A percentile compares a stretch with the other conserved stretches of the same genome.
Evolutionary conservation across 108 stramenopile genomes (phyloP).

Genomic region (Asterionellopsis glacialis): DNA sequence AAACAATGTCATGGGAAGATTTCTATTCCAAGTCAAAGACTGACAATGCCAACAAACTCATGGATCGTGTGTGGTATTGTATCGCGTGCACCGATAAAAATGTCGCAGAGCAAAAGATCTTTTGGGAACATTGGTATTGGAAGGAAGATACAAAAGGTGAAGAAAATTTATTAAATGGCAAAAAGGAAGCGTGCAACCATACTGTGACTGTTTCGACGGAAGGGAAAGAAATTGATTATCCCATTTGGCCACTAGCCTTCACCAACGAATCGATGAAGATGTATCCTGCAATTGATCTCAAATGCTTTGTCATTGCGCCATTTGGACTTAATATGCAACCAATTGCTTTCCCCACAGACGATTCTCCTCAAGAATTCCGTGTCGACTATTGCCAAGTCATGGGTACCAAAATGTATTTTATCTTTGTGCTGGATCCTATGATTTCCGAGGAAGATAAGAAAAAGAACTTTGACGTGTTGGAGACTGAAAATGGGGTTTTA

Average conservation of each 20-base stretch:
- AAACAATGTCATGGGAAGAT: conserved; percentile 6
- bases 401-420: conserved; percentile 11
- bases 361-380: conserved; percentile 5
- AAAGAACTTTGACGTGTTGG: conserved; percentile 1
- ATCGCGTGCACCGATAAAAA: not conserved
- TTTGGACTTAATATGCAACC: not conserved
- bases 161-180: not conserved
- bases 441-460: conserved; percentile 9
- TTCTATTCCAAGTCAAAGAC: conserved; percentile 6
- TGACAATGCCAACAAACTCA: conserved; percentile 15
- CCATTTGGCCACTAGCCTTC: conserved; percentile 8
- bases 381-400: conserved; percentile 4
- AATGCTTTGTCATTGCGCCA: conserved; percentile 10
- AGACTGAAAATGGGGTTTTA: conserved; percentile 1
- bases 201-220: conserved; percentile 1
- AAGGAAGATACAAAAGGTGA: conserved; percentile 1
- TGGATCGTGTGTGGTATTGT: conserved; percentile 16
- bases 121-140: conserved; percentile 20
- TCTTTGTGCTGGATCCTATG: conserved; percentile 9
- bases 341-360: conserved; percentile 2
- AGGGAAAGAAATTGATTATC: conserved; percentile 5
- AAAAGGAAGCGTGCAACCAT: conserved; percentile 5
- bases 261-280: conserved; percentile 4
- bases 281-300: conserved; percentile 13
- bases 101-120: conserved; percentile 10